Evolutionary conservation across 1,139 yeast species (phyloP).

Genomic region (Torulaspora globosa): DNA sequence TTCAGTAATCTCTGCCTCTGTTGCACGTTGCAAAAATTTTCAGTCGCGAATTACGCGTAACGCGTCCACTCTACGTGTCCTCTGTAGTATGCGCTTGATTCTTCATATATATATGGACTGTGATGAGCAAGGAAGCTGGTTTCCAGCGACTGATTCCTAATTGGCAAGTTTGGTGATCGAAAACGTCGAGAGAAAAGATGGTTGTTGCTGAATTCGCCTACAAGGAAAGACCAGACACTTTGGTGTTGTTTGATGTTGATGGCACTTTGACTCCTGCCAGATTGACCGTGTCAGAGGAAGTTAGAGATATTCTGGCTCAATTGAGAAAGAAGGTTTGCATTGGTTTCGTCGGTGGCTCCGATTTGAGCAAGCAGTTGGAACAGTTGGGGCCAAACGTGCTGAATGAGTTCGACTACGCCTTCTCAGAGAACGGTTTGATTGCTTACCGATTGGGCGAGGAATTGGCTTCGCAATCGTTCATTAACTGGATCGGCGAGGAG

Average conservation of each 20-base stretch:
- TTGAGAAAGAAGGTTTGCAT: conserved; percentile 87
- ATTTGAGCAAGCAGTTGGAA: conserved; percentile 88
- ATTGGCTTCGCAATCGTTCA: conserved; percentile 89
- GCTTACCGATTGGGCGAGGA: conserved; percentile 89
- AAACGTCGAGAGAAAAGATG: conserved; percentile 18
- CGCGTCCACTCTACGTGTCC: conserved; percentile 4
- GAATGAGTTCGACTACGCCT: conserved; percentile 86
- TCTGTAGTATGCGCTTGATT: no score
- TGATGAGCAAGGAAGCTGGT: conserved; percentile 6
- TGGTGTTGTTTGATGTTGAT: conserved; percentile 93
- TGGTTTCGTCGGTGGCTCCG: conserved; percentile 99
- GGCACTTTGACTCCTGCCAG: conserved; percentile 99
- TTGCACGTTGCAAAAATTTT: conserved; percentile 1
- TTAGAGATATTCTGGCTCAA: conserved; percentile 62
- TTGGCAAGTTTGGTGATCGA: not conserved
- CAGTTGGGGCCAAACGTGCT: conserved; percentile 82
- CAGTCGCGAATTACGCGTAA: conserved; percentile 5
- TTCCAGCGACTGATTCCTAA: not conserved
- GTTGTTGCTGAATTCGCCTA: conserved; percentile 39
- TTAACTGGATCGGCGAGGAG: conserved; percentile 92
- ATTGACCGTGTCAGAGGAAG: conserved; percentile 73
- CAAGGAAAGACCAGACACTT: conserved; percentile 41
- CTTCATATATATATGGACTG: conserved; percentile 1
- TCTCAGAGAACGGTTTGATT: conserved; percentile 95
- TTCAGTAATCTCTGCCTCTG: not conserved